Conservation (phyloP, 2,329 filamentous ascomycete species). For the Aspergillus sp. region DNA sequence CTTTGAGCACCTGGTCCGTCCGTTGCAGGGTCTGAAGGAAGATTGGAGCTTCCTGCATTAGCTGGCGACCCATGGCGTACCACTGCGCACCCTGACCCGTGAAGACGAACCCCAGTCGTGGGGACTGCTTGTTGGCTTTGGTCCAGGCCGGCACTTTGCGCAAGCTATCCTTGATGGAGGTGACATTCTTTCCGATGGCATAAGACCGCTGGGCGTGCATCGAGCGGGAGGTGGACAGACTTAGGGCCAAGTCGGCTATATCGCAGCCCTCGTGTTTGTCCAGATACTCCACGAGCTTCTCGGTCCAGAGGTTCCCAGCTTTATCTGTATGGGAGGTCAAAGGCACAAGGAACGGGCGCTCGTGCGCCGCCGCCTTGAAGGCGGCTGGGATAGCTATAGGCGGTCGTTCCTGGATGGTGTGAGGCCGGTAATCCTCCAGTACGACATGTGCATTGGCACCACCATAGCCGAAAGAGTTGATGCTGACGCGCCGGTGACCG, state of each 20-base stretch:
- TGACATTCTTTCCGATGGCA: background rate
- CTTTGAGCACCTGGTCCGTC: constrained; percentile 10
- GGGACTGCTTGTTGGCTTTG: constrained; percentile 1
- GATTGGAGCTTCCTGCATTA: constrained; percentile 18
- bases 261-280: background rate
- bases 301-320: background rate
- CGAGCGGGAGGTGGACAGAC: background rate
- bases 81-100: constrained; percentile 38
- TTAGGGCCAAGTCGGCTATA: background rate
- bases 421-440: background rate
- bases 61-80: constrained; percentile 29
- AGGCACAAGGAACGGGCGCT: background rate
- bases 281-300: background rate
- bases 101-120: constrained; percentile 28
- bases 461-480: background rate
- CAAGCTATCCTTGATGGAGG: background rate
- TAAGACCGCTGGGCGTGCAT: background rate
- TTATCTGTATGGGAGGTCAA: background rate
- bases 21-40: constrained; percentile 10
- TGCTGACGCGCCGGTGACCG: background rate
- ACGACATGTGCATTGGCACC: background rate
- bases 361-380: background rate
- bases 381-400: background rate
- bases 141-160: background rate
- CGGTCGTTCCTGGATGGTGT: background rate